A percentile compares a stretch with the other conserved stretches of the same genome.
phyloP scores from a whole-genome alignment of 1,139 yeast species.

The Magnusiomyces fungicola region DNA sequence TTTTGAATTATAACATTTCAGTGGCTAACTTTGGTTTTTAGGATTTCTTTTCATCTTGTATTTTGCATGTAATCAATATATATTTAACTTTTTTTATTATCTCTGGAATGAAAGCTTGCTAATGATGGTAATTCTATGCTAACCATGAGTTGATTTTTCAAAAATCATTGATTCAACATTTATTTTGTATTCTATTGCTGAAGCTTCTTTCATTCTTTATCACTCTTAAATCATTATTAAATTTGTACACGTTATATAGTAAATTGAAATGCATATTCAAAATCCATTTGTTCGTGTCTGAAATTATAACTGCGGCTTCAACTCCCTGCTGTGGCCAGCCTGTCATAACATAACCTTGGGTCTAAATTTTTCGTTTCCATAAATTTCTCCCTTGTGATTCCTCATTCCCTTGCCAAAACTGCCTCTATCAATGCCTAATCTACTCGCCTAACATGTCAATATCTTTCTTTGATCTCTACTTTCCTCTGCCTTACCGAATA shows the following conservation, averaged over 20 bases:
- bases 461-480: slow-evolving; percentile 31
- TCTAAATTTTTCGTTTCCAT: neutral
- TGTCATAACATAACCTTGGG: too few relatives aligned
- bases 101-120: slow-evolving; percentile 5
- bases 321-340: too few relatives aligned
- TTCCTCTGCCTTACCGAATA: slow-evolving; percentile 47
- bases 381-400: neutral
- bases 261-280: too few relatives aligned
- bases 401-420: neutral
- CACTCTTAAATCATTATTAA: too few relatives aligned
- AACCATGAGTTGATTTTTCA: slow-evolving; percentile 22
- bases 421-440: neutral
- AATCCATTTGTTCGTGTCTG: too few relatives aligned
- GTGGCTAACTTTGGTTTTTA: neutral
- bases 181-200: slow-evolving; percentile 14
- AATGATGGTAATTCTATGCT: slow-evolving; percentile 26
- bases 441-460: neutral
- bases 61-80: slow-evolving; percentile 1
- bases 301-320: too few relatives aligned
- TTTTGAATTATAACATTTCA: neutral
- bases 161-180: slow-evolving; percentile 18
- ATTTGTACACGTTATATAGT: too few relatives aligned
- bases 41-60: neutral
- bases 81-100: neutral
- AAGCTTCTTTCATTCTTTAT: slow-evolving; percentile 7